Evolutionary conservation across 352 stramenopile genomes (phyloP).

Genomic region (Stephanocyclus meneghinianus): DNA sequence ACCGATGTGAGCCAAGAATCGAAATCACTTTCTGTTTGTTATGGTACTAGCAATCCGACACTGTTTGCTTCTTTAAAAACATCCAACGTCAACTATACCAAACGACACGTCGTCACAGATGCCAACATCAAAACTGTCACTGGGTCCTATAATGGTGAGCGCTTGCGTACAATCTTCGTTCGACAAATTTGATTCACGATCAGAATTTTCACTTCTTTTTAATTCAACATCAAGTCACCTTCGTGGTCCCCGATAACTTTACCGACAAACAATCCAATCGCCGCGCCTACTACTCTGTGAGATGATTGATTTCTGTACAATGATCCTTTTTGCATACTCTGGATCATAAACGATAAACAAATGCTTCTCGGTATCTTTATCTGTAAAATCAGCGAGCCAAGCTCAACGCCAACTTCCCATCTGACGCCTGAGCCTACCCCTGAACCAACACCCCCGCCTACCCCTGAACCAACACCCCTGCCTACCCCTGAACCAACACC

Average conservation of each 20-base stretch:
- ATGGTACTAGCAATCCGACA: no score
- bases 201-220: no score
- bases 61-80: no score
- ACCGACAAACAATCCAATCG: neutral
- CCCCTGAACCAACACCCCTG: neutral
- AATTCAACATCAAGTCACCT: neutral
- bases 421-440: neutral
- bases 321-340: neutral
- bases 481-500: neutral
- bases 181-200: no score
- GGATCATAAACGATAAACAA: neutral
- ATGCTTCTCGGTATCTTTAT: neutral
- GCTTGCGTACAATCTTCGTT: no score
- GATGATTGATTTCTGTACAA: neutral
- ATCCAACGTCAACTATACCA: no score
- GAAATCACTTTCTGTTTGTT: no score
- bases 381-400: neutral
- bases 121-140: no score
- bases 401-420: neutral
- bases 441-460: neutral
- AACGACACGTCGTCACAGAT: no score
- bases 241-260: neutral
- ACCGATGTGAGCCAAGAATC: neutral
- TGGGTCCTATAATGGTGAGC: no score
- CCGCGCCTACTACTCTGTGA: neutral